These are phyloP conservation scores for Asterophora parasitica DNA, from an alignment of 768 basidiomycete genomes.

Conservation along the genomic window DNA sequence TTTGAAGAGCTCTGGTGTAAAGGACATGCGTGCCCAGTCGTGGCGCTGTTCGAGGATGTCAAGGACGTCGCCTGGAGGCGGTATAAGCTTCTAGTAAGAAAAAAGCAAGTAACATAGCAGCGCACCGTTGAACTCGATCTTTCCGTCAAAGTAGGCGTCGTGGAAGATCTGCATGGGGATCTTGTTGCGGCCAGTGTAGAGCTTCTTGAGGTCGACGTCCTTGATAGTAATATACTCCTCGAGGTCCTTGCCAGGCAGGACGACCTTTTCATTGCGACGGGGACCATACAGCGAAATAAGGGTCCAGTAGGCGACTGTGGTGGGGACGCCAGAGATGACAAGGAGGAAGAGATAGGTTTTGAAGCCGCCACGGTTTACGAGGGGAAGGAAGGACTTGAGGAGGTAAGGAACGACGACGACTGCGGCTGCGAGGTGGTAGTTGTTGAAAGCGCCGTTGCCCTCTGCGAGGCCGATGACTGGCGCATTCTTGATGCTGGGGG, in stretches of 20 bases:
- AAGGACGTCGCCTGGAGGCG: slow-evolving; percentile 88
- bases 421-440: slow-evolving; percentile 69
- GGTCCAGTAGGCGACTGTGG: slow-evolving; percentile 85
- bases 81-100: no score
- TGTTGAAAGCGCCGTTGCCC: slow-evolving; percentile 83
- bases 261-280: slow-evolving; percentile 81
- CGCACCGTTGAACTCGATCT: slow-evolving; percentile 92
- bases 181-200: slow-evolving; percentile 81
- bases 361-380: slow-evolving; percentile 81
- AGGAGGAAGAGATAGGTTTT: slow-evolving; percentile 83
- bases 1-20: slow-evolving; percentile 90
- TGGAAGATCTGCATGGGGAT: slow-evolving; percentile 98
- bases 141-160: slow-evolving; percentile 95
- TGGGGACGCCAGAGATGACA: slow-evolving; percentile 67
- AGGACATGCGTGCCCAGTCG: slow-evolving; percentile 91
- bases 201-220: slow-evolving; percentile 71
- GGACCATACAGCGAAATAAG: slow-evolving; percentile 77
- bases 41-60: slow-evolving; percentile 92
- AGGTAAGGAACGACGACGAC: slow-evolving; percentile 81
- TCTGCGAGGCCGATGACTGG: slow-evolving; percentile 79
- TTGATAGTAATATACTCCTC: slow-evolving; percentile 90
- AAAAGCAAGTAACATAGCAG: slow-evolving; percentile 10
- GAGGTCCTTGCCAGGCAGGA: slow-evolving; percentile 78
- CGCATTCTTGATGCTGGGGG: slow-evolving; percentile 79
- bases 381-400: slow-evolving; percentile 74